Percentiles rank a stretch among this genome's conserved stretches.
Conservation (phyloP, 805 yeast species). For the Wickerhamomyces canadensis region DNA sequence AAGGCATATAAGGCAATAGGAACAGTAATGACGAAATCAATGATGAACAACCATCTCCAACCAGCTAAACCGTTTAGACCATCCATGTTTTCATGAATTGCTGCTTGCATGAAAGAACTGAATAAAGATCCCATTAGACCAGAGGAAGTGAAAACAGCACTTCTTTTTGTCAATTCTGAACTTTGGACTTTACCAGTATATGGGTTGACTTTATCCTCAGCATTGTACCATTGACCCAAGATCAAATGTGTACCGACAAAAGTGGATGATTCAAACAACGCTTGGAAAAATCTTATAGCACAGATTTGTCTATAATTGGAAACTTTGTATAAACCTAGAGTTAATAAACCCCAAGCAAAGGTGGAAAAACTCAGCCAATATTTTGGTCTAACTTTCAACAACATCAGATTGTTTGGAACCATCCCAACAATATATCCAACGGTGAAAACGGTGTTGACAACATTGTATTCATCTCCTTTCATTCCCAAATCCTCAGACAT, state of each 20-base stretch:
- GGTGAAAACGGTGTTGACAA: constrained; percentile 50
- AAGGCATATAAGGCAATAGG: constrained; percentile 55
- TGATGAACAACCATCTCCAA: constrained; percentile 66
- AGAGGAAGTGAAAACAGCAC: constrained; percentile 50
- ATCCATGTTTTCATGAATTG: constrained; percentile 35
- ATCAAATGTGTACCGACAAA: constrained; percentile 51
- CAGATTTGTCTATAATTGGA: constrained; percentile 43
- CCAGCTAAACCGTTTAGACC: constrained; percentile 45
- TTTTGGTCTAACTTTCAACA: constrained; percentile 48
- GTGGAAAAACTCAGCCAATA: constrained; percentile 52
- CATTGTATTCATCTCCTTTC: constrained; percentile 43
- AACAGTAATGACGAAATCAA: constrained; percentile 52
- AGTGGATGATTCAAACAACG: constrained; percentile 53
- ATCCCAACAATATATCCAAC: constrained; percentile 58
- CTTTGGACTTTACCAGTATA: constrained; percentile 21
- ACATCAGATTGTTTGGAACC: constrained; percentile 54
- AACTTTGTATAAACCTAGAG: constrained; percentile 46
- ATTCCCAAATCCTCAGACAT: constrained; percentile 52
- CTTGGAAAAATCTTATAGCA: constrained; percentile 56
- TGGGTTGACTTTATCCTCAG: constrained; percentile 24
- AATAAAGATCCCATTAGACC: constrained; percentile 52
- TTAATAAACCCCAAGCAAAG: constrained; percentile 51
- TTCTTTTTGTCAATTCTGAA: constrained; percentile 41
- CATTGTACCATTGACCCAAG: constrained; percentile 48
- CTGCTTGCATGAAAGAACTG: constrained; percentile 53